Evolutionary conservation across 148 eudicot genomes (phyloP).

Genomic region (Rheum nobile): DNA sequence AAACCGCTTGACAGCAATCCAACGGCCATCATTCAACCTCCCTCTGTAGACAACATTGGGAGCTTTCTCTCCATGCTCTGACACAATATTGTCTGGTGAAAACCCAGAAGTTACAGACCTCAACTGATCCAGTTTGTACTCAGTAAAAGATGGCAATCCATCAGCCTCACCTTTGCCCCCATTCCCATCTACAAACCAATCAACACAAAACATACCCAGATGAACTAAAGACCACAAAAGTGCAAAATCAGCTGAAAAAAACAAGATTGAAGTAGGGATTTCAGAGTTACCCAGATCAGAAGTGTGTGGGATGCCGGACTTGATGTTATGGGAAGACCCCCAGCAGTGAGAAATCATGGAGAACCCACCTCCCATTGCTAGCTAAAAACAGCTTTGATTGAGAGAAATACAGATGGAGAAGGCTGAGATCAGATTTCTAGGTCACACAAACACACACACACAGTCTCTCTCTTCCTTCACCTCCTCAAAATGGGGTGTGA

Average conservation of each 20-base stretch:
- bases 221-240: neutral
- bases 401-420: constrained; percentile 10
- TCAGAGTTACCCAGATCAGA: constrained; percentile 43
- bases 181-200: constrained; percentile 23
- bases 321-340: constrained; percentile 37
- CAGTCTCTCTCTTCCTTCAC: constrained; percentile 7
- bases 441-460: constrained; percentile 4
- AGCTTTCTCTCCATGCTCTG: constrained; percentile 86
- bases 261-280: neutral
- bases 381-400: neutral
- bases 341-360: constrained; percentile 49
- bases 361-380: constrained; percentile 59
- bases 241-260: neutral
- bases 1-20: constrained; percentile 71
- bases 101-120: constrained; percentile 59
- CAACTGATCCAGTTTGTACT: constrained; percentile 59
- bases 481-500: constrained; percentile 8
- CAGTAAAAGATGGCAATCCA: constrained; percentile 43
- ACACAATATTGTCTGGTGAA: constrained; percentile 56
- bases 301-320: constrained; percentile 33
- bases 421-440: constrained; percentile 9
- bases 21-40: constrained; percentile 47
- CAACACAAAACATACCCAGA: neutral
- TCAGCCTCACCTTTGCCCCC: constrained; percentile 35
- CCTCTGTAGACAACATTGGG: constrained; percentile 81